phyloP scores from a whole-genome alignment of 1,139 yeast genomes.

The Protomyces arabidopsidicola region DNA sequence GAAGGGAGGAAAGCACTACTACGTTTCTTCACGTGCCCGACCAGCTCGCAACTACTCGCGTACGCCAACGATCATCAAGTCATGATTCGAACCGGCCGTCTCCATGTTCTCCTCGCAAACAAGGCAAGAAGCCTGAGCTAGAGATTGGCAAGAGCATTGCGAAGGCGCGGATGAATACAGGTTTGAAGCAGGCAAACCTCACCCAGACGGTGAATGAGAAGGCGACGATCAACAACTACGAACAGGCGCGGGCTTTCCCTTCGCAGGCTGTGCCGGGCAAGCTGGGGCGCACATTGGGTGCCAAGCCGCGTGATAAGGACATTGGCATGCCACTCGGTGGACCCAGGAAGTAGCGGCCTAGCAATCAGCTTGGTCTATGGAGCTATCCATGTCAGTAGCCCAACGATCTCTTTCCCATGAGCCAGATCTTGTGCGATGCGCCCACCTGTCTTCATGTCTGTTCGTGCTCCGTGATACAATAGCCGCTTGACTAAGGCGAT shows the following conservation, averaged over 20 bases:
- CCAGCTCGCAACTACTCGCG: neutral
- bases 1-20: neutral
- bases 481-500: neutral
- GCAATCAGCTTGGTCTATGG: neutral
- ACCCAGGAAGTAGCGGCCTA: conserved; percentile 51
- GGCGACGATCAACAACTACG: conserved; percentile 93
- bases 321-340: conserved; percentile 86
- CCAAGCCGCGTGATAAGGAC: conserved; percentile 91
- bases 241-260: conserved; percentile 94
- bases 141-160: conserved; percentile 84
- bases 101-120: no score
- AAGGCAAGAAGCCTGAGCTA: conserved; percentile 77
- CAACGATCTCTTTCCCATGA: neutral
- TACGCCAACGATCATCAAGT: neutral
- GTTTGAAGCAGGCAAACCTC: conserved; percentile 86
- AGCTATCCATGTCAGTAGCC: neutral
- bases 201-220: conserved; percentile 94
- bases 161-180: conserved; percentile 82
- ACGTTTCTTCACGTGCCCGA: neutral
- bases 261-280: conserved; percentile 91
- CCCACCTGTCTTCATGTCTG: neutral
- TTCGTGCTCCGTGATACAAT: neutral
- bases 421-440: neutral
- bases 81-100: neutral
- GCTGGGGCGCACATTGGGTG: conserved; percentile 89